Evolutionary conservation across 2,329 filamentous ascomycete genomes (phyloP), one percentile per base, ranked within the genome.

Genomic region (Mollisiaceae sp.): DNA sequence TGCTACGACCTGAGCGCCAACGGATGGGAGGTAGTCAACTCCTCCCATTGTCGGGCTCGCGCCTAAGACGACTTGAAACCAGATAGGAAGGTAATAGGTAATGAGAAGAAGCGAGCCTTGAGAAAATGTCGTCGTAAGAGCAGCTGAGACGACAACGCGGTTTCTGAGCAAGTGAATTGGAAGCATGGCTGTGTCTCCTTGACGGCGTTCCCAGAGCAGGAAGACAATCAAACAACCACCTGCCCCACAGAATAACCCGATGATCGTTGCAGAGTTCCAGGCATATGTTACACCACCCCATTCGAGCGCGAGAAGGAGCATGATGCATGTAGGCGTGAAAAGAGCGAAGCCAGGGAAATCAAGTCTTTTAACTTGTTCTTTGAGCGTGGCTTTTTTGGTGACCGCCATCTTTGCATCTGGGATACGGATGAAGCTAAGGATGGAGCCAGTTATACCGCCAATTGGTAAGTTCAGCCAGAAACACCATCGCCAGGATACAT

Each of bases 291-390:
- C 85, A 59, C 92, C 92, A 63, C 93, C 93, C 68, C 93, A 91
- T 73, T 95, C 90, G 9, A 97, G 85, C 1, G 92, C 93, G 54
- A 97, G 87, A 2, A 97, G 85, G 70, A 96, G 83, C 90, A 95
- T 94, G 32, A 95, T 82, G 0, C 91, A 93, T 35, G 89, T 91
- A 54, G 89, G 90, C 12, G 85, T 80, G 15, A 89, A 83, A 8
- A 84, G 79, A 14, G 89, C 59, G 0, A 85, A 86, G 0, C 90
- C 90, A 12, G 79, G 66, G 83, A 83, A 86, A 71, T 86, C 84
- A 24, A 86, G 79, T 0, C 85, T 85, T 65, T 84, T 85, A 6
- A 91, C 77, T 0, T 89, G 89, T 41, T 85, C 78, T 61, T 79
- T 76, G 8, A 91, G 75, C 0, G 87, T 64, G 8, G 45, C 62